A percentile compares a stretch with the other conserved stretches of the same genome.
phyloP scores from a whole-genome alignment of 768 basidiomycete species.

The Hygrophorus russula region DNA sequence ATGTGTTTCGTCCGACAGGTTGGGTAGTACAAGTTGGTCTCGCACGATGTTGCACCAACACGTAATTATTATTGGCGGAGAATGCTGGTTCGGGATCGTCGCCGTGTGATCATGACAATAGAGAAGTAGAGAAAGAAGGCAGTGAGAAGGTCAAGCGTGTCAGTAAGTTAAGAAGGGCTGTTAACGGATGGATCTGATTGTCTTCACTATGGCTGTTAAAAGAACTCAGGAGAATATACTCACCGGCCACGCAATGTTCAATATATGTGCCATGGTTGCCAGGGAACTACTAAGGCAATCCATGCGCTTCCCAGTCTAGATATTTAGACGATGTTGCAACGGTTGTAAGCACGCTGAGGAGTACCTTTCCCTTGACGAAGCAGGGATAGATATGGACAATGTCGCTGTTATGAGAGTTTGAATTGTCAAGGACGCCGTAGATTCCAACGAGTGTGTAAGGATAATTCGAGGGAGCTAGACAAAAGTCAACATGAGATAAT shows the following conservation, averaged over 20 bases:
- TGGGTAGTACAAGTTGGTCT: slow-evolving; percentile 24
- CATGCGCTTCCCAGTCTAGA: slow-evolving; percentile 22
- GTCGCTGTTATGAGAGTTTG: slow-evolving; percentile 37
- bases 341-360: slow-evolving; percentile 31
- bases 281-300: slow-evolving; percentile 22
- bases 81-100: slow-evolving; percentile 15
- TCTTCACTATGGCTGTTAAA: slow-evolving; percentile 9
- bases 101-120: slow-evolving; percentile 20
- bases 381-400: slow-evolving; percentile 13
- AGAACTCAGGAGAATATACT: slow-evolving; percentile 12
- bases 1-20: slow-evolving; percentile 15
- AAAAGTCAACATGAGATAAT: slow-evolving; percentile 3
- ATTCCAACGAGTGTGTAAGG: slow-evolving; percentile 40
- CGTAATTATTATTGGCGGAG: slow-evolving; percentile 21
- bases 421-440: slow-evolving; percentile 31
- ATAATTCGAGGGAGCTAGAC: slow-evolving; percentile 47
- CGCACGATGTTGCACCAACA: slow-evolving; percentile 31
- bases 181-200: slow-evolving; percentile 31
- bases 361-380: slow-evolving; percentile 23
- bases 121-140: slow-evolving; percentile 31
- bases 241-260: slow-evolving; percentile 30
- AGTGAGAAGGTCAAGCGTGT: slow-evolving; percentile 32
- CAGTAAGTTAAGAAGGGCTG: slow-evolving; percentile 44
- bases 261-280: slow-evolving; percentile 24
- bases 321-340: slow-evolving; percentile 25